Evolutionary conservation across 306 rosid genomes (phyloP).

Genomic region (Quercus engelmannii): DNA sequence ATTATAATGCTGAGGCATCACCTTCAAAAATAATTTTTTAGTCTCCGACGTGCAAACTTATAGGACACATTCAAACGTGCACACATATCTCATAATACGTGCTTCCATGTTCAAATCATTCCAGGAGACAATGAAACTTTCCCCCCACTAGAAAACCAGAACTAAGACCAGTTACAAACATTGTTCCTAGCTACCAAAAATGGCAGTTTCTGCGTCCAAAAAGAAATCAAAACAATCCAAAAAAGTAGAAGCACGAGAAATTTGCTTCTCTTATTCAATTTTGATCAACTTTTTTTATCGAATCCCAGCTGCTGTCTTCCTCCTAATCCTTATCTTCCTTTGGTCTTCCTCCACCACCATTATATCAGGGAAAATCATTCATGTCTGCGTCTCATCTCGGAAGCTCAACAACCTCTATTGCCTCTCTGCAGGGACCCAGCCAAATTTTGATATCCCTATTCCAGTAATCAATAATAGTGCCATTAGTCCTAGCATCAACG

Average conservation of each 20-base stretch:
- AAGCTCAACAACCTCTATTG: slow-evolving; percentile 62
- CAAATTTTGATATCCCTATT: slow-evolving; percentile 45
- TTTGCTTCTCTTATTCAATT: slow-evolving; percentile 16
- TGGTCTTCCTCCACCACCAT: slow-evolving; percentile 66
- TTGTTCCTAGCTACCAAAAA: slow-evolving; percentile 17
- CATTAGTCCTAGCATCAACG: not conserved
- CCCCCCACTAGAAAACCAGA: slow-evolving; percentile 27
- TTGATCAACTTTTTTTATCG: slow-evolving; percentile 25
- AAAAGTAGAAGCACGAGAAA: slow-evolving; percentile 23
- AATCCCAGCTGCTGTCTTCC: slow-evolving; percentile 41
- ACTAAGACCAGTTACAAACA: slow-evolving; percentile 15
- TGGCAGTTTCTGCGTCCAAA: slow-evolving; percentile 46
- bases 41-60: not conserved
- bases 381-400: slow-evolving; percentile 65
- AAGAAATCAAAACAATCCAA: slow-evolving; percentile 40
- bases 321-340: slow-evolving; percentile 48
- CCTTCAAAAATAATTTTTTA: not conserved
- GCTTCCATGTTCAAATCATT: slow-evolving; percentile 47
- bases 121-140: not conserved
- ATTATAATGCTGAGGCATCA: not conserved
- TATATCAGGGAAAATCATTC: slow-evolving; percentile 60
- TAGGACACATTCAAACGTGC: slow-evolving; percentile 29
- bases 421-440: slow-evolving; percentile 62
- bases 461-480: slow-evolving; percentile 19
- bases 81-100: slow-evolving; percentile 26